A percentile compares a stretch with the other conserved stretches of the same genome.
phyloP scores from a whole-genome alignment of 345 rosid species.

The Populus simonii region DNA sequence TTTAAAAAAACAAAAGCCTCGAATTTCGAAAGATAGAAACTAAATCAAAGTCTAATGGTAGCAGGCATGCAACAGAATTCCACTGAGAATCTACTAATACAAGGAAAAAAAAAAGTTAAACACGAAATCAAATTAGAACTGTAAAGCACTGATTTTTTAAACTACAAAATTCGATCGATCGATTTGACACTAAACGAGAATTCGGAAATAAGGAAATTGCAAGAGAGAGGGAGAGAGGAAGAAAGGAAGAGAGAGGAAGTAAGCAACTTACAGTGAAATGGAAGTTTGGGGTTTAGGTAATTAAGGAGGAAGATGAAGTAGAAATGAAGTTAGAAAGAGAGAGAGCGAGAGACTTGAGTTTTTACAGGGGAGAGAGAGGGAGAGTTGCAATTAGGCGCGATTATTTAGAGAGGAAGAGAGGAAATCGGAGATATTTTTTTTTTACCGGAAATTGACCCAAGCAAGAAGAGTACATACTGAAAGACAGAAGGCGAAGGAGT shows the following conservation, averaged over 20 bases:
- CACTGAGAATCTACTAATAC: not conserved
- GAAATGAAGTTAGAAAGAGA: not conserved
- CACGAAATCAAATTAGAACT: not conserved
- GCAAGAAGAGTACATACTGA: not conserved
- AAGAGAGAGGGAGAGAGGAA: not conserved
- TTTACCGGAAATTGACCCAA: not conserved
- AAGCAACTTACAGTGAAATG: slow-evolving; percentile 22
- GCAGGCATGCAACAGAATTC: not conserved
- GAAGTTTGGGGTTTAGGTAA: not conserved
- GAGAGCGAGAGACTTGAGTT: not conserved
- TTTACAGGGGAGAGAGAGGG: too few species aligned
- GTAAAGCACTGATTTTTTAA: not conserved
- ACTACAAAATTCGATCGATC: not conserved
- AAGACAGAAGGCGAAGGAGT: not conserved
- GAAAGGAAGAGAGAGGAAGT: not conserved
- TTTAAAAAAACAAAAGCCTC: not conserved
- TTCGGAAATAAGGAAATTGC: not conserved
- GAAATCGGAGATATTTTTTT: not conserved
- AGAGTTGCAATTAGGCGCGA: not conserved
- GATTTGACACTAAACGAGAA: not conserved
- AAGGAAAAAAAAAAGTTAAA: not conserved
- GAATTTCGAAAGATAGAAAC: not conserved
- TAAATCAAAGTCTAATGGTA: not conserved
- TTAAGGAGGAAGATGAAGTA: not conserved
- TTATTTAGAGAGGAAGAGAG: not conserved